A percentile compares a stretch with the other conserved stretches of the same genome.
Conservation (phyloP, 106 monocot genomes). For the Allium sativum region DNA sequence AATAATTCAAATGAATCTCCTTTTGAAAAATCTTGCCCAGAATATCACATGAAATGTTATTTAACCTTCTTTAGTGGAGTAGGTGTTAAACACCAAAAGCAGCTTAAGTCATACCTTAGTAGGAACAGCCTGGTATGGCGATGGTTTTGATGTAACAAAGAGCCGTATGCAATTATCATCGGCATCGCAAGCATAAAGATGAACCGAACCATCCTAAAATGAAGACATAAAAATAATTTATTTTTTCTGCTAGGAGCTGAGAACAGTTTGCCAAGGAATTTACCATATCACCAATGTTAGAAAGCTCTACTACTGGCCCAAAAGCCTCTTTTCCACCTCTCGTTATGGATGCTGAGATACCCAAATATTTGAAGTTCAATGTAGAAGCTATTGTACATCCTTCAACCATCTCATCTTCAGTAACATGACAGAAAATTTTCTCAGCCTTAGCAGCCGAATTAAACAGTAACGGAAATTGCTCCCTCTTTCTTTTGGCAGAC, state of each 20-base stretch:
- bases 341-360: slow-evolving; percentile 51
- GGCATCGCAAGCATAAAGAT: slow-evolving; percentile 70
- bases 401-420: slow-evolving; percentile 62
- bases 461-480: slow-evolving; percentile 18
- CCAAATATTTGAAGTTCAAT: slow-evolving; percentile 66
- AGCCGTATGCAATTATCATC: slow-evolving; percentile 66
- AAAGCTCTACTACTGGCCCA: slow-evolving; percentile 61
- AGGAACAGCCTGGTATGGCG: slow-evolving; percentile 75
- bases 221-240: slow-evolving; percentile 8
- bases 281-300: slow-evolving; percentile 89
- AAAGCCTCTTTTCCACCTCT: slow-evolving; percentile 34
- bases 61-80: no score
- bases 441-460: slow-evolving; percentile 23
- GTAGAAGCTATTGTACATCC: slow-evolving; percentile 83
- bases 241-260: not conserved
- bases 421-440: slow-evolving; percentile 50
- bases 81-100: no score
- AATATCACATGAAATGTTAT: no score
- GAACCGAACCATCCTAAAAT: slow-evolving; percentile 81
- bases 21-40: no score
- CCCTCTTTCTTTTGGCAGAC: slow-evolving; percentile 40
- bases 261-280: not conserved
- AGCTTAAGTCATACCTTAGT: slow-evolving; percentile 55
- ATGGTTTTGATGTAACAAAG: slow-evolving; percentile 81
- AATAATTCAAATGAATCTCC: no score